phyloP scores from a whole-genome alignment of 345 rosid species.

The Theobroma cacao region DNA sequence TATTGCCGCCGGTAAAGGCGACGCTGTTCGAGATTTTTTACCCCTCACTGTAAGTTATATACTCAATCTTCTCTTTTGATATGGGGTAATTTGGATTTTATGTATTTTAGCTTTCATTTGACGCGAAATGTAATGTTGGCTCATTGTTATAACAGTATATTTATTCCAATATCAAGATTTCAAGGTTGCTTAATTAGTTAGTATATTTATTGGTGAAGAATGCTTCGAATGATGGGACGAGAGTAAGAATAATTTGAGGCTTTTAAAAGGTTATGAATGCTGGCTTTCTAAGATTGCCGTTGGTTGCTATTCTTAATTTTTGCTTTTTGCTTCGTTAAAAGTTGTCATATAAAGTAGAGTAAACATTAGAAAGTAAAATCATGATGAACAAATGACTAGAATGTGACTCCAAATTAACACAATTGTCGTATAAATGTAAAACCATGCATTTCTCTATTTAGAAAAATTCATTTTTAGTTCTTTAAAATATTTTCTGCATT shows the following conservation, averaged over 20 bases:
- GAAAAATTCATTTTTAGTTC: not conserved
- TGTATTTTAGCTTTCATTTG: not conserved
- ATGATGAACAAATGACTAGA: not conserved
- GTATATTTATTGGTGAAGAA: not conserved
- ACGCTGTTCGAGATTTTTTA: constrained; percentile 59
- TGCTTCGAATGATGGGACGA: not conserved
- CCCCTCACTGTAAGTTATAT: constrained; percentile 76
- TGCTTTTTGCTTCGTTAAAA: not conserved
- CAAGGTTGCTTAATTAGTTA: not conserved
- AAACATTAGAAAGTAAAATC: not conserved
- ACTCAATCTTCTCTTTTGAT: not conserved
- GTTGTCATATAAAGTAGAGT: not conserved
- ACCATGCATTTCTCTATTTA: not conserved
- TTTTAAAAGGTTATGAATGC: not conserved
- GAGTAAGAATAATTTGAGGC: not conserved
- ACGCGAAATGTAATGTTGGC: not conserved
- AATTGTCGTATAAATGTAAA: not conserved
- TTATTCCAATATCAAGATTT: not conserved
- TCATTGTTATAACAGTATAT: not conserved
- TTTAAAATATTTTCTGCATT: not conserved
- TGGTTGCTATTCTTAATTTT: not conserved
- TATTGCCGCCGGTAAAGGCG: constrained; percentile 64
- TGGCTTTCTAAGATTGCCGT: not conserved
- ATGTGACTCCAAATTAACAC: not conserved
- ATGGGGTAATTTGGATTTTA: not conserved